Percentiles rank a stretch among this genome's conserved stretches.
phyloP scores from a whole-genome alignment of 169 alveolate genomes.

The Cryptosporidium viatorum region DNA sequence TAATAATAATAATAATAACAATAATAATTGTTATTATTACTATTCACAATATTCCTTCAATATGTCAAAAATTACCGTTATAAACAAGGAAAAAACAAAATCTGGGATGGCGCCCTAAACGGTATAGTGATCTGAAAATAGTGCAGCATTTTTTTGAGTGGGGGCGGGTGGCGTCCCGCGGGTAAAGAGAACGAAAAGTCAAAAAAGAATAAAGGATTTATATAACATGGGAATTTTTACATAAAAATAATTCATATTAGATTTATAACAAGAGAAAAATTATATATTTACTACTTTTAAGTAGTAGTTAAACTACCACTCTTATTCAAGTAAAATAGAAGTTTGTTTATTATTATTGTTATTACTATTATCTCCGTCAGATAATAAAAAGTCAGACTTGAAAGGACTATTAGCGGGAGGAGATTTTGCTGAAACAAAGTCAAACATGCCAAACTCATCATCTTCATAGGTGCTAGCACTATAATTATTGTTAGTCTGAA shows the following conservation, averaged over 20 bases:
- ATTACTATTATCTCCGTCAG: not conserved
- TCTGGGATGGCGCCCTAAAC: not conserved
- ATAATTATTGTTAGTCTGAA: not conserved
- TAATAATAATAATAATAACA: too few relatives aligned
- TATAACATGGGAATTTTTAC: too few relatives aligned
- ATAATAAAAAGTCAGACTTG: not conserved
- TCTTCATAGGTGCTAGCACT: not conserved
- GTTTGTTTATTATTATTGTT: not conserved
- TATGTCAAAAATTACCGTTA: not conserved
- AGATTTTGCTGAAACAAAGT: slow-evolving; percentile 26
- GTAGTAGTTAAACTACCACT: too few relatives aligned
- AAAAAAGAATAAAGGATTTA: not conserved
- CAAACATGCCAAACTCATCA: slow-evolving; percentile 29
- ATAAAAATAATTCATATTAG: too few relatives aligned
- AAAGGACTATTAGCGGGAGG: not conserved
- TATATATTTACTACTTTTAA: too few relatives aligned
- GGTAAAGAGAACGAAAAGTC: not conserved
- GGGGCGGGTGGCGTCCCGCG: not conserved
- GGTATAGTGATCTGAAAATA: not conserved
- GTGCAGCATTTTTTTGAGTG: not conserved
- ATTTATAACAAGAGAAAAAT: too few relatives aligned
- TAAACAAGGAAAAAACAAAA: not conserved
- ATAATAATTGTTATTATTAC: too few relatives aligned
- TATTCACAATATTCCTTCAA: not conserved
- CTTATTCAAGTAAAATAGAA: not conserved